Evolutionary conservation across 192 early-diverging fungal species (phyloP).

Genomic region (Gamsiella multidivaricata): DNA sequence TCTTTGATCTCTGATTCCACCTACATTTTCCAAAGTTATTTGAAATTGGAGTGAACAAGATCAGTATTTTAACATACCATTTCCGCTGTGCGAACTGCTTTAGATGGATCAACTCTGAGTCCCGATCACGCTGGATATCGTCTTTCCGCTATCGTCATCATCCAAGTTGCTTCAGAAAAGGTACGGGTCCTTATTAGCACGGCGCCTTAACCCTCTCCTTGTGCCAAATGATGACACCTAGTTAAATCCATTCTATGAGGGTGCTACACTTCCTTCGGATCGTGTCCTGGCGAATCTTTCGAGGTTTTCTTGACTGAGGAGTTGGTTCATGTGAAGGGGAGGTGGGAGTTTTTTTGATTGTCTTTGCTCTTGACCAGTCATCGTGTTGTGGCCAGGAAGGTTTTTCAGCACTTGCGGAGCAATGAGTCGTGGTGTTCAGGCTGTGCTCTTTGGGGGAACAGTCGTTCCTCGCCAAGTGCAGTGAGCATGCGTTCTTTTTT

Average conservation of each 20-base stretch:
- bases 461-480: constrained; percentile 51
- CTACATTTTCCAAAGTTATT: neutral
- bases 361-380: constrained; percentile 9
- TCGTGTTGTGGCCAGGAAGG: neutral
- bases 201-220: neutral
- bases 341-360: constrained; percentile 44
- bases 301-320: constrained; percentile 55
- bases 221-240: constrained; percentile 55
- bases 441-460: constrained; percentile 55
- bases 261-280: constrained; percentile 45
- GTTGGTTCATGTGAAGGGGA: constrained; percentile 45
- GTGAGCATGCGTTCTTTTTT: constrained; percentile 11
- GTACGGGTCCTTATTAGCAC: neutral
- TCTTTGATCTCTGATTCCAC: constrained; percentile 51
- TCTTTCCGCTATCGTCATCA: too few species aligned
- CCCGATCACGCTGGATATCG: too few species aligned
- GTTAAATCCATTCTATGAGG: constrained; percentile 58
- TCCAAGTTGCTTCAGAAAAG: neutral
- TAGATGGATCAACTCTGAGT: too few species aligned
- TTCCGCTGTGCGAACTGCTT: too few species aligned
- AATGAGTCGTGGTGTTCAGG: constrained; percentile 22
- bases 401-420: constrained; percentile 4
- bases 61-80: too few species aligned
- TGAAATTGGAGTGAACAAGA: too few species aligned
- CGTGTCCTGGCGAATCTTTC: constrained; percentile 42